A percentile compares a stretch with the other conserved stretches of the same genome.
Conservation (phyloP, 1,139 yeast genomes). For the Hansenula lynferdii region DNA sequence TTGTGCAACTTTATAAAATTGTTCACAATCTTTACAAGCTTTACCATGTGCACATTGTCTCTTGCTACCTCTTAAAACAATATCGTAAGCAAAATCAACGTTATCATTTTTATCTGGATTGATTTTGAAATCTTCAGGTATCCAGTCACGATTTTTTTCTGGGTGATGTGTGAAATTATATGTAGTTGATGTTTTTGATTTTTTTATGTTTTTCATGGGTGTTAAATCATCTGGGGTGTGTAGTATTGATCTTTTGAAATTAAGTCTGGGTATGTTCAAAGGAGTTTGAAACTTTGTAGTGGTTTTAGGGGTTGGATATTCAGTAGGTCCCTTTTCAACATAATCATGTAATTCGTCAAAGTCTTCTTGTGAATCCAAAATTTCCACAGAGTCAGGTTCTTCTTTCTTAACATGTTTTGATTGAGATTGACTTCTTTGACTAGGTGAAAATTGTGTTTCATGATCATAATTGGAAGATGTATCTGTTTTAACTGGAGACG, state of each 20-base stretch:
- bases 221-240: conserved; percentile 17
- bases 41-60: conserved; percentile 20
- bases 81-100: conserved; percentile 27
- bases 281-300: conserved; percentile 6
- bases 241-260: neutral
- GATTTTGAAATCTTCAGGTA: conserved; percentile 40
- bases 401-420: neutral
- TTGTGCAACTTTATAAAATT: conserved; percentile 15
- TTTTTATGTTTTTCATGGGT: conserved; percentile 12
- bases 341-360: conserved; percentile 1
- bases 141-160: conserved; percentile 30
- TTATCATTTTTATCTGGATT: conserved; percentile 30
- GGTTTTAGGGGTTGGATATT: conserved; percentile 19
- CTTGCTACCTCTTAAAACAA: conserved; percentile 26
- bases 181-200: conserved; percentile 6
- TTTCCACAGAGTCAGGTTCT: conserved; percentile 3
- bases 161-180: conserved; percentile 16
- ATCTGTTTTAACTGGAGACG: conserved; percentile 6
- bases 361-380: conserved; percentile 7
- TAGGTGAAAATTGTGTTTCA: conserved; percentile 3
- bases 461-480: neutral
- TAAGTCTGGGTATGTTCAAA: neutral
- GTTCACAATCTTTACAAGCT: conserved; percentile 23
- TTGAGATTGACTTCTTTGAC: neutral
- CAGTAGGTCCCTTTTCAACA: neutral